Conservation (phyloP, 2,329 filamentous ascomycete genomes). For the Colletotrichum coccodes region DNA sequence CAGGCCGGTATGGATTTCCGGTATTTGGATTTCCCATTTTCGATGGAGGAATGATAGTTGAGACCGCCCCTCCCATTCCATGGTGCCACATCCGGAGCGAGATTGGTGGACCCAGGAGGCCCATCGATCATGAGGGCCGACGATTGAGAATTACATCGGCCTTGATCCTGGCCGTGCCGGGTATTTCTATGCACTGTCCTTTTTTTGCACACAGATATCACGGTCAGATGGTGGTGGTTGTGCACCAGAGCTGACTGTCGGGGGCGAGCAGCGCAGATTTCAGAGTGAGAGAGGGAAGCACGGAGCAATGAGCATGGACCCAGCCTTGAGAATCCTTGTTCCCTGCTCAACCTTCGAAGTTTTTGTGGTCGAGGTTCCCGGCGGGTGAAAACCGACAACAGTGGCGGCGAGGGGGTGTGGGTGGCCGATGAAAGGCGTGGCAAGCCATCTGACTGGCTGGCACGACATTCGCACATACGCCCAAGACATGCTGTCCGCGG, state of each 20-base stretch:
- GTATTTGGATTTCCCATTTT: slow-evolving; percentile 14
- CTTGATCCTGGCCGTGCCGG: slow-evolving; percentile 7
- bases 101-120: neutral
- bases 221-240: neutral
- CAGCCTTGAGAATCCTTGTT: slow-evolving; percentile 8
- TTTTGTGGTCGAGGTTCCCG: slow-evolving; percentile 26
- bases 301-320: neutral
- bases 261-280: neutral
- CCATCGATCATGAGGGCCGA: neutral
- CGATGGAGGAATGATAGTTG: slow-evolving; percentile 21
- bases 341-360: slow-evolving; percentile 24
- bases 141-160: neutral
- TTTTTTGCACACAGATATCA: slow-evolving; percentile 3
- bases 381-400: slow-evolving; percentile 15
- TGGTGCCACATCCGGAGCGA: neutral
- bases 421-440: slow-evolving; percentile 13
- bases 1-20: slow-evolving; percentile 8
- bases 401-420: slow-evolving; percentile 29
- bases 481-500: slow-evolving; percentile 23
- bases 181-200: neutral
- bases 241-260: neutral
- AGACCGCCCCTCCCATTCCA: slow-evolving; percentile 19
- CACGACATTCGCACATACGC: slow-evolving; percentile 21
- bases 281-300: neutral
- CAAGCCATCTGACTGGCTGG: slow-evolving; percentile 23